Evolutionary conservation across 1,139 yeast genomes (phyloP), one percentile per base, ranked within the genome.

Genomic region (Blastobotrys persicus): DNA sequence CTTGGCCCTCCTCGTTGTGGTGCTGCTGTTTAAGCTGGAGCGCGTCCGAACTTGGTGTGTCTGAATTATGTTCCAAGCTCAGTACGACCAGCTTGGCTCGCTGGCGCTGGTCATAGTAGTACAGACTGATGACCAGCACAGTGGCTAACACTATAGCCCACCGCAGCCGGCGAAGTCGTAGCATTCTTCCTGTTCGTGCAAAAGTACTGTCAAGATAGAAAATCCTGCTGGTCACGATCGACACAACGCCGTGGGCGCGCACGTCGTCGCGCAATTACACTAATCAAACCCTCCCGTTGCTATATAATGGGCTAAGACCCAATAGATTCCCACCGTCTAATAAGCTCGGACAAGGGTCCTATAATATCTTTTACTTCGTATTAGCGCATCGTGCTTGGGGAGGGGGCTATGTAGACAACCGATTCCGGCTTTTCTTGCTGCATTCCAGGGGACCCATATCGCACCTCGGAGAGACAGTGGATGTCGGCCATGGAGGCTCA

Each of bases 41-140:
- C 18, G 12, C 6, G 41, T 37, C 41, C 7, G n/a, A 4, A 19
- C 26, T n/a, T 14, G 5, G 7, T 7, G 11, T n/a, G 11, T 37
- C 13, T 9, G 17, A 26, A 3, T 19, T 26, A 7, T 37, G 28
- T 17, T 37, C 41, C 17, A 12, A 23, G 14, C 5, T 9, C 28
- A 37, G n/a, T 12, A 19, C 28, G 9, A 23, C 23, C 28, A 37
- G 41, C 41, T 37, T 19, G 41, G 28, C 26, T 9, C 41, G 41
- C 41, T 37, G 41, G 4, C 19, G 17, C 28, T 37, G 16, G 11
- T 37, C 14, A 14, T 18, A 19, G 18, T 37, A 37, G 14, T 17
- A 19, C 28, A 37, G 28, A 4, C 26, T 18, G 11, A 37, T 14
- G 14, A 37, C 28, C 13, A 7, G 19, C 28, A 19, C 28, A 3